Percentiles rank a stretch among this genome's conserved stretches.
These are phyloP conservation scores for Globisporangium barbulae DNA, from an alignment of 352 stramenopile genomes.

Conservation along the genomic window DNA sequence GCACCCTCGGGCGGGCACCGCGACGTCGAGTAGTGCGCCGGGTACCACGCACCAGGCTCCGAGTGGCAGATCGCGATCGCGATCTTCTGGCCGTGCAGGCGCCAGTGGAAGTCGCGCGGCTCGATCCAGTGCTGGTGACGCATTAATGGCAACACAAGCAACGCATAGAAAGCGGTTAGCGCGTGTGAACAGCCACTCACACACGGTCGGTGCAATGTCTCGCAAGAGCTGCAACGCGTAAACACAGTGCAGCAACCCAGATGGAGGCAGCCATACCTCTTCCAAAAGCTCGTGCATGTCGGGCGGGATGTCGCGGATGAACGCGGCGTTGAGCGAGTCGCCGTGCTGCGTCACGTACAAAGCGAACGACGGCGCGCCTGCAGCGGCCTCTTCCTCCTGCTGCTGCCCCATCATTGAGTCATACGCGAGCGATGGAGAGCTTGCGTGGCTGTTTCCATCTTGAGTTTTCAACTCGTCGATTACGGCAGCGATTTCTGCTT, in stretches of 20 bases:
- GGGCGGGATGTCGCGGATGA: slow-evolving; percentile 56
- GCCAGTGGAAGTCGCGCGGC: slow-evolving; percentile 65
- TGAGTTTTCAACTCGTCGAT: neutral
- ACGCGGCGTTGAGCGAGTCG: slow-evolving; percentile 61
- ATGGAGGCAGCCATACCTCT: slow-evolving; percentile 19
- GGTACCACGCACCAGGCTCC: slow-evolving; percentile 91
- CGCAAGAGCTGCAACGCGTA: neutral
- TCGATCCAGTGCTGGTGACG: slow-evolving; percentile 62
- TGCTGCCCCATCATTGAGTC: neutral
- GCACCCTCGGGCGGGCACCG: slow-evolving; percentile 51
- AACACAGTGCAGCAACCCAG: neutral
- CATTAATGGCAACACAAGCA: neutral
- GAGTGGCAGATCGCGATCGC: slow-evolving; percentile 89
- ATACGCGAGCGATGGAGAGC: neutral
- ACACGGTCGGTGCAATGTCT: neutral
- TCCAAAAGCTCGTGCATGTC: slow-evolving; percentile 44
- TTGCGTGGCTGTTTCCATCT: neutral
- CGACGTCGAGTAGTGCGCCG: slow-evolving; percentile 62
- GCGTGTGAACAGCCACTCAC: neutral
- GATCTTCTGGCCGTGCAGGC: slow-evolving; percentile 31
- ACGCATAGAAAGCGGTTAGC: slow-evolving; percentile 8
- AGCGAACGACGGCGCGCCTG: slow-evolving; percentile 28
- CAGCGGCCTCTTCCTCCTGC: neutral
- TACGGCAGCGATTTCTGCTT: neutral
- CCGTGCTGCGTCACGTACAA: slow-evolving; percentile 66